Conservation (phyloP, 2,329 filamentous ascomycete genomes). For the Scedosporium dehoogii region DNA sequence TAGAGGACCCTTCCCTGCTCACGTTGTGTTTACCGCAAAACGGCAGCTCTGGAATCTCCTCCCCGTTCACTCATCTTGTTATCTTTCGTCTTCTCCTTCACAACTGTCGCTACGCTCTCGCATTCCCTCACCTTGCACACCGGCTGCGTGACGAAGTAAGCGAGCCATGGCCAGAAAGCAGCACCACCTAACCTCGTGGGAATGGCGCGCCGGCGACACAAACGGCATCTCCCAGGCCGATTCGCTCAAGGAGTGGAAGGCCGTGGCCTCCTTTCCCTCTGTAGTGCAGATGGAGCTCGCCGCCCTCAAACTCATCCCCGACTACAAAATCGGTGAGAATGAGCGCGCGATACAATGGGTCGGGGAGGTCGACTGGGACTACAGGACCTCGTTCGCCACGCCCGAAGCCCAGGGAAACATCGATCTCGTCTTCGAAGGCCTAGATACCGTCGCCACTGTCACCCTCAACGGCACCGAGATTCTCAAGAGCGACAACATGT, state of each 20-base stretch:
- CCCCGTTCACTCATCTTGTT: too few relatives aligned
- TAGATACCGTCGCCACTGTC: conserved; percentile 54
- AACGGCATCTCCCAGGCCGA: background rate
- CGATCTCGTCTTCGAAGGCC: conserved; percentile 50
- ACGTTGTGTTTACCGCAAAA: too few relatives aligned
- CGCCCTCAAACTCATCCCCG: conserved; percentile 30
- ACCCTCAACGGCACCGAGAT: conserved; percentile 42
- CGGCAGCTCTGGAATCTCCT: too few relatives aligned
- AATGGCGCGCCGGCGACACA: background rate
- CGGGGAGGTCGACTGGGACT: conserved; percentile 51
- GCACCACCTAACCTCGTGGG: background rate
- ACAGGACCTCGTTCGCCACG: conserved; percentile 29
- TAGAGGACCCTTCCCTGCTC: too few relatives aligned
- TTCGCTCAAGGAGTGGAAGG: background rate
- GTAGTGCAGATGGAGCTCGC: conserved; percentile 28
- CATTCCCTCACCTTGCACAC: too few relatives aligned
- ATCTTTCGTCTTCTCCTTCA: too few relatives aligned
- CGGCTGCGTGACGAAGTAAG: too few relatives aligned
- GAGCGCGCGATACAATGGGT: conserved; percentile 52
- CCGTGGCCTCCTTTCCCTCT: conserved; percentile 17
- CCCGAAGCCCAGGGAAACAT: conserved; percentile 17
- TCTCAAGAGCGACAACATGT: conserved; percentile 53
- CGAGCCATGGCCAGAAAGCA: background rate
- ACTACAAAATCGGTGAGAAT: conserved; percentile 53
- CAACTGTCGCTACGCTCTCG: too few relatives aligned